Percentiles rank a stretch among this genome's conserved stretches.
phyloP scores from a whole-genome alignment of 2,329 filamentous ascomycete genomes.

The Camillea tinctor region DNA sequence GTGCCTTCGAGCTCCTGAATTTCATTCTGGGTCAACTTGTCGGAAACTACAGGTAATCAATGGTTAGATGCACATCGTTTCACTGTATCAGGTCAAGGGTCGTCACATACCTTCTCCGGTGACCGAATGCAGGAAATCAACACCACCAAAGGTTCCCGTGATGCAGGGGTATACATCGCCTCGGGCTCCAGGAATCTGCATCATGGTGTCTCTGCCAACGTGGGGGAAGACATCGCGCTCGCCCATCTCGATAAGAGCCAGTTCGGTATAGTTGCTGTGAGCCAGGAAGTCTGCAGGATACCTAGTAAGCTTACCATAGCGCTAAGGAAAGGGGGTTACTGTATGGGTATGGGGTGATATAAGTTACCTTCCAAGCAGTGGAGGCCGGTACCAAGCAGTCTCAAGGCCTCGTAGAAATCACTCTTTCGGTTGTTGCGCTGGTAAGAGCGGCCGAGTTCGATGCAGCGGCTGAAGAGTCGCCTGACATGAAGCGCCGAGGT shows the following conservation, averaged over 20 bases:
- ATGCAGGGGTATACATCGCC: slow-evolving; percentile 74
- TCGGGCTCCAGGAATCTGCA: slow-evolving; percentile 67
- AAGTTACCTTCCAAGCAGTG: slow-evolving; percentile 76
- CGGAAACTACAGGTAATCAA: slow-evolving; percentile 57
- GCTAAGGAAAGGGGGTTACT: neutral
- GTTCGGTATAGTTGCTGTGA: slow-evolving; percentile 89
- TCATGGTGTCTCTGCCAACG: slow-evolving; percentile 71
- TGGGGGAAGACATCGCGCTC: slow-evolving; percentile 83
- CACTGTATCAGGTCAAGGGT: neutral
- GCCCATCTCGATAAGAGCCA: slow-evolving; percentile 83
- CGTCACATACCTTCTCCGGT: slow-evolving; percentile 56
- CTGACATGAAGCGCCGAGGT: slow-evolving; percentile 79
- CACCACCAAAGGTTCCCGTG: slow-evolving; percentile 91
- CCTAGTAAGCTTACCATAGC: slow-evolving; percentile 3
- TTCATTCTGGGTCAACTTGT: slow-evolving; percentile 89
- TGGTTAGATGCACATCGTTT: slow-evolving; percentile 5
- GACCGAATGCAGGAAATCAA: slow-evolving; percentile 90
- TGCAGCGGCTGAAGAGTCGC: slow-evolving; percentile 68
- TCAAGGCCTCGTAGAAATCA: slow-evolving; percentile 85
- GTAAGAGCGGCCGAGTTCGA: slow-evolving; percentile 79
- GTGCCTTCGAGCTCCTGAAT: slow-evolving; percentile 86
- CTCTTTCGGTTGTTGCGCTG: slow-evolving; percentile 61
- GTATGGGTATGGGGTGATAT: neutral
- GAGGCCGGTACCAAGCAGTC: slow-evolving; percentile 80
- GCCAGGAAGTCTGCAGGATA: slow-evolving; percentile 70